A percentile compares a stretch with the other conserved stretches of the same genome.
These are phyloP conservation scores for Mortierella sp. DNA, from an alignment of 371 early-diverging fungal genomes.

Conservation along the genomic window DNA sequence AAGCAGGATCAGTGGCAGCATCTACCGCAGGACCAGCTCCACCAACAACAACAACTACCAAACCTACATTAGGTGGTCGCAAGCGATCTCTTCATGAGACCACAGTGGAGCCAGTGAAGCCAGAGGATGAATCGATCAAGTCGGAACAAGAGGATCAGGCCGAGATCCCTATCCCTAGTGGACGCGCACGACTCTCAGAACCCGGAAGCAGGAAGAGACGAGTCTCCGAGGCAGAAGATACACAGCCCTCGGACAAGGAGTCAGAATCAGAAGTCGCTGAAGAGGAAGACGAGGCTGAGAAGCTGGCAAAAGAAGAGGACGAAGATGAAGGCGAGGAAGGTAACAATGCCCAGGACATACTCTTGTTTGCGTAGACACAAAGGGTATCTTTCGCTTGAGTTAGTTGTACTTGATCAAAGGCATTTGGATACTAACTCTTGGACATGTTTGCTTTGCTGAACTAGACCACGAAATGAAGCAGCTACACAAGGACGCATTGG, in stretches of 20 bases:
- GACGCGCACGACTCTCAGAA: conserved; percentile 36
- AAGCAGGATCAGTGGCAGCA: neutral
- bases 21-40: conserved; percentile 9
- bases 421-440: neutral
- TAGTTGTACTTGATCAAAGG: no score
- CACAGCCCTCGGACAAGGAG: conserved; percentile 31
- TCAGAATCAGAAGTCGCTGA: conserved; percentile 35
- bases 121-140: conserved; percentile 18
- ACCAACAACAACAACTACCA: conserved; percentile 7
- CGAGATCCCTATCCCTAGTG: conserved; percentile 28
- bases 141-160: conserved; percentile 28
- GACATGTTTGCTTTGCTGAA: neutral
- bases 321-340: conserved; percentile 32
- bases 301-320: conserved; percentile 42
- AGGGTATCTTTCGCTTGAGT: neutral
- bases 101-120: conserved; percentile 12
- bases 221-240: conserved; percentile 23
- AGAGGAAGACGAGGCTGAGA: conserved; percentile 34
- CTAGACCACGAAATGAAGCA: conserved; percentile 52
- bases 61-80: conserved; percentile 21
- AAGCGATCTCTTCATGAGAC: conserved; percentile 38
- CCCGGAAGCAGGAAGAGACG: conserved; percentile 19
- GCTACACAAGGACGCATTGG: conserved; percentile 62
- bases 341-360: neutral
- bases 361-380: neutral